Conservation (phyloP, 2,329 filamentous ascomycete species). For the Amylocarpus encephaloides region DNA sequence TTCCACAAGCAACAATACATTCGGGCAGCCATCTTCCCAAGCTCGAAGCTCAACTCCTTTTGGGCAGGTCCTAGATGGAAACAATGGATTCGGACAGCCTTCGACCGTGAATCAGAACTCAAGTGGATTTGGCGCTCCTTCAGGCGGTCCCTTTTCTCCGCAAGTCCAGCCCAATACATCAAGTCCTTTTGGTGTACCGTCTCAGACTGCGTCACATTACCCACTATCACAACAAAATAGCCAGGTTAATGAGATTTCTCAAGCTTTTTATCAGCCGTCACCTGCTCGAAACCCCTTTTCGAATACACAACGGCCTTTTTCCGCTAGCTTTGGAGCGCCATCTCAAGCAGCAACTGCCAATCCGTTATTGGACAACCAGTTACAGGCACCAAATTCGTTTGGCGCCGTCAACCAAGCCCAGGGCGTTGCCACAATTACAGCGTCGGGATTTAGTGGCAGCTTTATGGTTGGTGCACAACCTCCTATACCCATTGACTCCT, state of each 20-base stretch:
- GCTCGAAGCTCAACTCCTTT: too few species aligned
- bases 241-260: too few species aligned
- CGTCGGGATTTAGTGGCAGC: too few species aligned
- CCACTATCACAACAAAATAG: too few species aligned
- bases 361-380: constrained; percentile 35
- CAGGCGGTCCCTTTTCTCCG: constrained; percentile 32
- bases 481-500: constrained; percentile 14
- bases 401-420: too few species aligned
- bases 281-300: too few species aligned
- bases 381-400: too few species aligned
- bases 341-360: constrained; percentile 26
- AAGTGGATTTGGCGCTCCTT: constrained; percentile 22
- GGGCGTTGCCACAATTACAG: too few species aligned
- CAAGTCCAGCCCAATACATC: neutral
- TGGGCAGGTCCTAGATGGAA: too few species aligned
- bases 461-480: constrained; percentile 19
- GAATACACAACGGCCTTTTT: constrained; percentile 20
- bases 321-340: constrained; percentile 40
- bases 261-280: too few species aligned
- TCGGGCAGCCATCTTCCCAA: too few species aligned
- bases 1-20: neutral
- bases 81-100: too few species aligned
- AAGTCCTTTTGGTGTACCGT: constrained; percentile 10
- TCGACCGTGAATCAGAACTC: constrained; percentile 11
- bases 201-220: constrained; percentile 19